Percentiles rank a stretch among this genome's conserved stretches.
Conservation (phyloP, 495 filamentous ascomycete species). For the Lasiosphaeris hirsuta region DNA sequence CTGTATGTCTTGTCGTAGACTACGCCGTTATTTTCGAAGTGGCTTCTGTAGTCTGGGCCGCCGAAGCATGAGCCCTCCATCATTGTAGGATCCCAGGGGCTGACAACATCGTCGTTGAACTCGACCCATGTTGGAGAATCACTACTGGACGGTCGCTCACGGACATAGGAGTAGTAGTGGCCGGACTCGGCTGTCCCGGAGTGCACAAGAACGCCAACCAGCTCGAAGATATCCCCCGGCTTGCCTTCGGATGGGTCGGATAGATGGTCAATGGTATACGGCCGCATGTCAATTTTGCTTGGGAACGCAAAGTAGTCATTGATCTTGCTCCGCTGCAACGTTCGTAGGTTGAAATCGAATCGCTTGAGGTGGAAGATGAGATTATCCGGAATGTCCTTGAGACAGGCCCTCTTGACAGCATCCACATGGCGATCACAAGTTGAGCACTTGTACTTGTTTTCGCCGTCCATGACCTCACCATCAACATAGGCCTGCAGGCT, state of each 20-base stretch:
- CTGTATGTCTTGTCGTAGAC: slow-evolving; percentile 68
- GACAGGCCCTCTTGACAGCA: slow-evolving; percentile 87
- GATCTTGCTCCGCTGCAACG: slow-evolving; percentile 83
- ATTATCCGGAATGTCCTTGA: slow-evolving; percentile 92
- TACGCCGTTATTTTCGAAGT: slow-evolving; percentile 42
- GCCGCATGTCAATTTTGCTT: slow-evolving; percentile 77
- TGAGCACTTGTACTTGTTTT: slow-evolving; percentile 98
- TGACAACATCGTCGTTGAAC: slow-evolving; percentile 87
- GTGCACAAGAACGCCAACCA: slow-evolving; percentile 91
- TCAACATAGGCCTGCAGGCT: slow-evolving; percentile 92
- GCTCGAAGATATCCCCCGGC: slow-evolving; percentile 74
- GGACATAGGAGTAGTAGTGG: slow-evolving; percentile 95
- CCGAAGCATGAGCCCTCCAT: slow-evolving; percentile 81
- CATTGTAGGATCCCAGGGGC: slow-evolving; percentile 64
- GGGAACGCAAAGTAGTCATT: slow-evolving; percentile 95
- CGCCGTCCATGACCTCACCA: slow-evolving; percentile 95
- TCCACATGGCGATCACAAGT: slow-evolving; percentile 87
- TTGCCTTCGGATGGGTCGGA: slow-evolving; percentile 55
- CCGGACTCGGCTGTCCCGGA: slow-evolving; percentile 90
- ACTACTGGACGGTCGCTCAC: slow-evolving; percentile 63
- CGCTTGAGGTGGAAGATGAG: slow-evolving; percentile 96
- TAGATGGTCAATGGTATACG: slow-evolving; percentile 84
- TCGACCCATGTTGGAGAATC: slow-evolving; percentile 68
- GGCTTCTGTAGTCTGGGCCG: slow-evolving; percentile 55
- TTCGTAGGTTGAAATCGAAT: slow-evolving; percentile 90